Evolutionary conservation across 768 basidiomycete genomes (phyloP).

Genomic region (Leccinellum albellum): DNA sequence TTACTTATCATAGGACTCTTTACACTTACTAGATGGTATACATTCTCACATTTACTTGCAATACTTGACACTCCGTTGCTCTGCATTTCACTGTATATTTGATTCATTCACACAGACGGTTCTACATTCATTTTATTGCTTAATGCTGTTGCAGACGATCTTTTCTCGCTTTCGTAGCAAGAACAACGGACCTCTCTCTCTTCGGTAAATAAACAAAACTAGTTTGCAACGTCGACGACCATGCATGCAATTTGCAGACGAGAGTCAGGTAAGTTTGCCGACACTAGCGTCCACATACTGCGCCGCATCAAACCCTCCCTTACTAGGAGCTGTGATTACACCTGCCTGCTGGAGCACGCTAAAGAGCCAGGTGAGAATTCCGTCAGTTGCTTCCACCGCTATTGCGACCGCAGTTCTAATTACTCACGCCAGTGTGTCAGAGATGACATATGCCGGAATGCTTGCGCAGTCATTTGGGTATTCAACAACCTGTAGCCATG

Average conservation of each 20-base stretch:
- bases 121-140: conserved; percentile 11
- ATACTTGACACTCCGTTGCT: conserved; percentile 1
- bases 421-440: conserved; percentile 65
- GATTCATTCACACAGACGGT: not conserved
- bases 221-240: too few relatives aligned
- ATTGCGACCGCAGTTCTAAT: not conserved
- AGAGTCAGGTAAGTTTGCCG: conserved; percentile 42
- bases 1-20: conserved; percentile 20
- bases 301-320: conserved; percentile 50
- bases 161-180: conserved; percentile 1
- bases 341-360: conserved; percentile 78
- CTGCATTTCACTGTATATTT: conserved; percentile 14
- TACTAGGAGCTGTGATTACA: conserved; percentile 49
- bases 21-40: conserved; percentile 14
- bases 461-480: conserved; percentile 66
- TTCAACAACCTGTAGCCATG: conserved; percentile 77
- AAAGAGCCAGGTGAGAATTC: conserved; percentile 1
- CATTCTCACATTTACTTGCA: conserved; percentile 4
- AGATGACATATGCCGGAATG: conserved; percentile 63
- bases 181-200: not conserved
- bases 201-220: not conserved
- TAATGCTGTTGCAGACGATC: conserved; percentile 12
- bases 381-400: not conserved
- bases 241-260: not conserved
- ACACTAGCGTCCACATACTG: conserved; percentile 58